phyloP scores from a whole-genome alignment of 169 alveolate species.

The Perkinsus marinus region DNA sequence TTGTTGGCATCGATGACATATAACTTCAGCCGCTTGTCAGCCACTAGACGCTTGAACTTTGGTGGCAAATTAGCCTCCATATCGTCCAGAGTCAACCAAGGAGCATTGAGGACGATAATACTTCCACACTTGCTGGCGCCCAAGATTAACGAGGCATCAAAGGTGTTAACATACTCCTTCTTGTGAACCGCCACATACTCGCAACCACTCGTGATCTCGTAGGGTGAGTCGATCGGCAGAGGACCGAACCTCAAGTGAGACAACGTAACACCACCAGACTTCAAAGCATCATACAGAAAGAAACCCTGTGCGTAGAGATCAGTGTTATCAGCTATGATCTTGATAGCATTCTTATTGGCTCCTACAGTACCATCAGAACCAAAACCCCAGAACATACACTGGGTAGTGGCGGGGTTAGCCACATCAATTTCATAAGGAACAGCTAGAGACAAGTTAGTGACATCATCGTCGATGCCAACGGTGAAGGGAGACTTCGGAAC shows the following conservation, averaged over 20 bases:
- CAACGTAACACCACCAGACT: slow-evolving; percentile 45
- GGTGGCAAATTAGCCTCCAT: slow-evolving; percentile 7
- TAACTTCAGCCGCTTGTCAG: slow-evolving; percentile 19
- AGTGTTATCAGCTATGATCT: slow-evolving; percentile 39
- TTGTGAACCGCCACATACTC: slow-evolving; percentile 44
- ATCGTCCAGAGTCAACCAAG: slow-evolving; percentile 27
- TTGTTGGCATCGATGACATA: slow-evolving; percentile 33
- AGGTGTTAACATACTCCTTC: slow-evolving; percentile 21
- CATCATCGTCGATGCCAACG: slow-evolving; percentile 43
- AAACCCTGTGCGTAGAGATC: slow-evolving; percentile 38
- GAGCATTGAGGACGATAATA: slow-evolving; percentile 35
- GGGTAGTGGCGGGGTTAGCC: slow-evolving; percentile 25
- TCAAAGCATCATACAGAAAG: slow-evolving; percentile 42
- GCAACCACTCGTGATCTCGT: slow-evolving; percentile 26
- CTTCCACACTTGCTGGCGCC: slow-evolving; percentile 26
- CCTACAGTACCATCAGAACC: slow-evolving; percentile 46
- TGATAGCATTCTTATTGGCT: slow-evolving; percentile 46
- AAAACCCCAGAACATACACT: slow-evolving; percentile 43
- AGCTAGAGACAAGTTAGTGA: slow-evolving; percentile 22
- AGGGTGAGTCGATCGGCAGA: slow-evolving; percentile 31
- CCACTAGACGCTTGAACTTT: slow-evolving; percentile 10
- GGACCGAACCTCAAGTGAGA: slow-evolving; percentile 44
- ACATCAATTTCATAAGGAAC: slow-evolving; percentile 22
- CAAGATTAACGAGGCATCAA: neutral
- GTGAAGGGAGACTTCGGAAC: slow-evolving; percentile 37